These are phyloP conservation scores for Podospora bellae-mahoneyi DNA, from an alignment of 495 filamentous ascomycete species.

Conservation along the genomic window DNA sequence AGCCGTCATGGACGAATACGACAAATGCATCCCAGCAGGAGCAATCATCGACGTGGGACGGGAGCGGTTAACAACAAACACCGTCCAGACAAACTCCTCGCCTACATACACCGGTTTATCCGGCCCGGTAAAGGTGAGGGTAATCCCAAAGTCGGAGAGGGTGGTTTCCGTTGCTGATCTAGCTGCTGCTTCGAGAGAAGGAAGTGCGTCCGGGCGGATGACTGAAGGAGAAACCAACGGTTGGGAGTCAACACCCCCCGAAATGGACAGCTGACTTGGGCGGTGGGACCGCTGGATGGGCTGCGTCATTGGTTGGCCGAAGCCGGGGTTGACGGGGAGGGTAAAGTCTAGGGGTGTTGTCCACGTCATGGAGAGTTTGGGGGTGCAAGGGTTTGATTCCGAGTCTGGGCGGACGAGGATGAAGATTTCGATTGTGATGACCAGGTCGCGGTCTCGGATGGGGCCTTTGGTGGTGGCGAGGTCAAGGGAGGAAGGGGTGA, in stretches of 20 bases:
- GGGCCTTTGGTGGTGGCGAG: constrained; percentile 50
- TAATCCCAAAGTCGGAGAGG: constrained; percentile 63
- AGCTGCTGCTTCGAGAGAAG: constrained; percentile 45
- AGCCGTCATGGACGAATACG: neutral
- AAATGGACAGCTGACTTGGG: constrained; percentile 58
- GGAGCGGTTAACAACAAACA: constrained; percentile 85
- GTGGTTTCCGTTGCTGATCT: constrained; percentile 44
- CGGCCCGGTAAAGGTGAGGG: constrained; percentile 67
- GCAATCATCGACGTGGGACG: constrained; percentile 8
- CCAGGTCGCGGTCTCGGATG: constrained; percentile 36
- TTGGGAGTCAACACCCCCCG: constrained; percentile 40
- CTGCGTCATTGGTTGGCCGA: constrained; percentile 48
- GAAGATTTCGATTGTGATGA: constrained; percentile 63
- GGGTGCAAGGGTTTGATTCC: constrained; percentile 56
- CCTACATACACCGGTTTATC: constrained; percentile 55
- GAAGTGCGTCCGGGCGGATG: constrained; percentile 53
- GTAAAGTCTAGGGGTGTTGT: constrained; percentile 80
- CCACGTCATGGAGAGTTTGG: constrained; percentile 76
- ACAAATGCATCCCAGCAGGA: neutral
- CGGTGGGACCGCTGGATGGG: constrained; percentile 64
- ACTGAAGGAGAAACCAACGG: constrained; percentile 46
- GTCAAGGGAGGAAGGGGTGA: constrained; percentile 63
- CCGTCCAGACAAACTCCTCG: constrained; percentile 76
- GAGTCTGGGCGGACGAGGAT: constrained; percentile 53
- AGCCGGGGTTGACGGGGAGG: constrained; percentile 56